Evolutionary conservation across 1,284 basidiomycete species (phyloP), one percentile per base, ranked within the genome.

Genomic region (Baeospora myosura): DNA sequence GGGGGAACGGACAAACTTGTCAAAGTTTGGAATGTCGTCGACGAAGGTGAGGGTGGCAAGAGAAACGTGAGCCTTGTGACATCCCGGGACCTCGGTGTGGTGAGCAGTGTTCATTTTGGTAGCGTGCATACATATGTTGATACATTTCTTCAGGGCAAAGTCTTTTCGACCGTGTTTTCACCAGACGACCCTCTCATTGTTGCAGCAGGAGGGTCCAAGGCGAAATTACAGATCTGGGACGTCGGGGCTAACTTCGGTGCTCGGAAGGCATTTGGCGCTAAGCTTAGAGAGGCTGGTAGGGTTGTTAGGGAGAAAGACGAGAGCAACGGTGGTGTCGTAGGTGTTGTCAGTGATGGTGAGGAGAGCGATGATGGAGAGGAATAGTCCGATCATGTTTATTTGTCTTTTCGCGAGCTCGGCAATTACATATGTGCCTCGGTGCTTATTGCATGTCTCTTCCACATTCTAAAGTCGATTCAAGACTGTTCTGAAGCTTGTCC

Each of bases 181-280:
- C 95, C 96, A 0, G 92, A 98, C 60, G 89, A 96, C 54, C 87
- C 94, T 0, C 78, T 98, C 40, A 96, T 91, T 1, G 62, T 99
- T 34, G 95, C 94, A 1, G 94, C 91, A 2, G 96, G 88, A 10
- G 96, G 96, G 3, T 92, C 88, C 5, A 88, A 89, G 54, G 95
- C 90, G 2, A 90, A 86, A 53, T 62, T 98, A 3, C 93, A 98
- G 58, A 74, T 99, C 7, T 99, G 96, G 92, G 94, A 98, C 52
- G 74, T 91, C 25, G 86, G 80, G 11, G 73, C 81, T 4, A 93
- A 88, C 54, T 63, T 71, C 12, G 85, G 86, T 20, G 88, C 77
- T 3, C 69, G 89, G 38, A 91, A 88, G 58, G 79, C 81, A 2
- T 89, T 95, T 47, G 78, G 76, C 0, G 61, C 73, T 5, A 87